These are phyloP conservation scores for Atractiella rhizophila DNA, from an alignment of 768 basidiomycete genomes.

Conservation along the genomic window DNA sequence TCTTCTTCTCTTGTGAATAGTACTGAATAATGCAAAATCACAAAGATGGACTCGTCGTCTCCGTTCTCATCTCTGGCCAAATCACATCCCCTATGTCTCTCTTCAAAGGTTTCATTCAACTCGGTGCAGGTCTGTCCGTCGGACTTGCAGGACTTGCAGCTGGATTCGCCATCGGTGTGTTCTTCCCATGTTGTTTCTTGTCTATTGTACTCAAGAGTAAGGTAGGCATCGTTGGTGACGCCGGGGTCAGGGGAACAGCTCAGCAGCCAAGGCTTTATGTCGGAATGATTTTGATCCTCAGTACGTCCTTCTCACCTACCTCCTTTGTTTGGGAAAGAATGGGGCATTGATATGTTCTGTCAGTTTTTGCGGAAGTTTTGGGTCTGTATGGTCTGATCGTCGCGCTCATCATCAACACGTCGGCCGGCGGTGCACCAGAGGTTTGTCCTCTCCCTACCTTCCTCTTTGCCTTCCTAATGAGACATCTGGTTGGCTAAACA, in stretches of 20 bases:
- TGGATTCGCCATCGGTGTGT: constrained; percentile 87
- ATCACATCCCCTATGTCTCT: constrained; percentile 59
- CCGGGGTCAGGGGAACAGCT: constrained; percentile 89
- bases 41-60: constrained; percentile 96
- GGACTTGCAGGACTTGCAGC: constrained; percentile 87
- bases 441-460: no score
- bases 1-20: no score
- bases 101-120: constrained; percentile 75
- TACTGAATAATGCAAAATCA: no score
- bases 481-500: no score
- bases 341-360: not conserved
- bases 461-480: no score
- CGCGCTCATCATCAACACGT: no score
- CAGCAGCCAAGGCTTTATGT: constrained; percentile 35
- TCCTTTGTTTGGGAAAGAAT: no score
- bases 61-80: constrained; percentile 78
- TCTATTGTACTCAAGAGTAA: constrained; percentile 14
- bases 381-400: constrained; percentile 89
- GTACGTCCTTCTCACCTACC: constrained; percentile 28
- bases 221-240: constrained; percentile 92
- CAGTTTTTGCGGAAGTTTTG: constrained; percentile 22
- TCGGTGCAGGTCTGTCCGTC: constrained; percentile 76
- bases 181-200: no score
- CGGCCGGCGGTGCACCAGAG: no score
- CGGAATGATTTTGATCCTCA: constrained; percentile 69